Evolutionary conservation across 2,329 filamentous ascomycete species (phyloP), one percentile per base, ranked within the genome.

Genomic region (Fusarium zealandicum): DNA sequence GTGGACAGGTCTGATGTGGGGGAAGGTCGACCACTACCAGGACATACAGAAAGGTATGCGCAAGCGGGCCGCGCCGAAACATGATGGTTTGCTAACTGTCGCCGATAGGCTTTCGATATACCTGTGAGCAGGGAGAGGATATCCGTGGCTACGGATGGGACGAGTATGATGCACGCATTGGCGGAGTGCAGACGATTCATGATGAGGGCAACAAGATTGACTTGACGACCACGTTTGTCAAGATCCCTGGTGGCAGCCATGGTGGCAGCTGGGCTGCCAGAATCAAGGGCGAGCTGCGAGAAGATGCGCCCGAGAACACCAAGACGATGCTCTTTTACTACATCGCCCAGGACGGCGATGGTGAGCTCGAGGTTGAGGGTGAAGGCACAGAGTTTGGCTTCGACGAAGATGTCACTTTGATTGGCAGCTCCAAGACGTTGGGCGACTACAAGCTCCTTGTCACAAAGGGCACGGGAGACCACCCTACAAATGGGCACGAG

Each of bases 71-170:
- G 17, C 17, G 35, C 37, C 6, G 30, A 45, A 16, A 1, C 17
- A 51, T 22, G 27, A 17, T 25, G 27, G 36, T 49, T 28, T 16
- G 32, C 57, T 46, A 48, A 58, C 58, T 37, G 7, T 28, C 4
- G 12, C 20, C 18, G 12, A 12, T 70, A 95, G 91, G 88, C 66
- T 89, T 97, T 67, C 87, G 95, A 61, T 92, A 96, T 73, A 97
- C 95, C 0, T 99, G 95, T 76, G 95, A 98, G 74, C 95, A 99
- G 73, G 85, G 95, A 72, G 92, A 96, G 72, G 90, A 90, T 62
- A 96, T 99, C 83, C 89, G 86, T 40, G 93, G 93, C 50, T 99
- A 99, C 73, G 95, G 95, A 58, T 99, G 95, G 95, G 93, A 98
- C 68, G 91, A 96, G 72, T 99, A 96, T 73, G 95, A 99, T 75